Conservation (phyloP, 257 asterid genomes). For the Henckelia pumila region DNA sequence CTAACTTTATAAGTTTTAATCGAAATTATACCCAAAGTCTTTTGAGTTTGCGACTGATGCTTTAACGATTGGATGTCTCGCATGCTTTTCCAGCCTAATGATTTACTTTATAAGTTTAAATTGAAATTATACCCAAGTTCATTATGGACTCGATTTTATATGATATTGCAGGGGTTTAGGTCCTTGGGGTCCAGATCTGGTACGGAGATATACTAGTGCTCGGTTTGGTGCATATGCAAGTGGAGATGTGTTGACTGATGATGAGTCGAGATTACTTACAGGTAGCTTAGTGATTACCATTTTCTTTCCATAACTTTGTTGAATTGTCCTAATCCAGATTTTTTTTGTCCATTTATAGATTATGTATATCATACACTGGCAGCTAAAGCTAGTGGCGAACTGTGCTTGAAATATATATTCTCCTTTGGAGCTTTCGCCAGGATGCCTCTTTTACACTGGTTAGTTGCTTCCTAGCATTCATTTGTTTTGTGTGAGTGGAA, state of each 20-base stretch:
- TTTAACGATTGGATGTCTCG: not conserved
- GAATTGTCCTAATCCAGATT: conserved; percentile 21
- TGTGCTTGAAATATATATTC: conserved; percentile 70
- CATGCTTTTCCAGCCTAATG: not conserved
- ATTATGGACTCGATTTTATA: not conserved
- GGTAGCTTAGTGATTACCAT: conserved; percentile 36
- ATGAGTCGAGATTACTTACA: conserved; percentile 59
- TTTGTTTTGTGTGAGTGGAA: not conserved
- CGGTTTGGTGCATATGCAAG: conserved; percentile 51
- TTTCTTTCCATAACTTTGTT: conserved; percentile 1
- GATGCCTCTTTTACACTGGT: conserved; percentile 65
- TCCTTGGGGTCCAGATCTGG: conserved; percentile 78
- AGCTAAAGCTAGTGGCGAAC: conserved; percentile 78
- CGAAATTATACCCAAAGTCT: not conserved
- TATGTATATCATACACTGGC: conserved; percentile 73
- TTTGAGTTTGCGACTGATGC: not conserved
- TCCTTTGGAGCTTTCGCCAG: conserved; percentile 80
- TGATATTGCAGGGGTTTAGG: conserved; percentile 64
- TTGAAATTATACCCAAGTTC: too few relatives aligned
- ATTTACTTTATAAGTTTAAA: too few relatives aligned
- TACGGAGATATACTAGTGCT: conserved; percentile 60
- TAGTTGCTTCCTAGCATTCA: conserved; percentile 21
- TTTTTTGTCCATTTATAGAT: conserved; percentile 40
- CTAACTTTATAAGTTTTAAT: not conserved
- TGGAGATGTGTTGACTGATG: conserved; percentile 50